Percentiles rank a stretch among this genome's conserved stretches.
phyloP scores from a whole-genome alignment of 208 protist species.

The Acanthamoeba castellanii region DNA sequence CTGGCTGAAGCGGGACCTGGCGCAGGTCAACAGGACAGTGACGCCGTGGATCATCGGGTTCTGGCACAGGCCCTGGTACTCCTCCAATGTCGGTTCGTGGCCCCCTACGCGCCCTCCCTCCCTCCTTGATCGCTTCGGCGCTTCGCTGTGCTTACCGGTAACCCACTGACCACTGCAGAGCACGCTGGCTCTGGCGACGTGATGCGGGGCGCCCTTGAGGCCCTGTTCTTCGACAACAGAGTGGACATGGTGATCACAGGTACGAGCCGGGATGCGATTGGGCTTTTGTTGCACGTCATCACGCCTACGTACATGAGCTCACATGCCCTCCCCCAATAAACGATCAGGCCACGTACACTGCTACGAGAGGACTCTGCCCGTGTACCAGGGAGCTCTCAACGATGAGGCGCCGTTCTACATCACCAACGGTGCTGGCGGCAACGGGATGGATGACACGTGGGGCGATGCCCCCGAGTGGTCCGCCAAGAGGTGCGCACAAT shows the following conservation, averaged over 20 bases:
- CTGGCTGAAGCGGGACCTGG: constrained; percentile 44
- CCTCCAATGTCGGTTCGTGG: neutral
- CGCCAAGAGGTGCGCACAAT: neutral
- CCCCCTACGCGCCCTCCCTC: neutral
- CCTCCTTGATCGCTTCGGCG: neutral
- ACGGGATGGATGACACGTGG: neutral
- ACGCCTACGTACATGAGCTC: too few relatives aligned
- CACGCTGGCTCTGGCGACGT: neutral
- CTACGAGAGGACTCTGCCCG: neutral
- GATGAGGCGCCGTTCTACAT: constrained; percentile 42
- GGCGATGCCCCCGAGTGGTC: neutral
- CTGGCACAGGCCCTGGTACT: constrained; percentile 54
- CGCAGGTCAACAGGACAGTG: neutral
- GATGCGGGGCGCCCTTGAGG: constrained; percentile 1
- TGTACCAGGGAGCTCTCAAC: neutral
- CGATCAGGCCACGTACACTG: neutral
- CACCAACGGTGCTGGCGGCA: constrained; percentile 53
- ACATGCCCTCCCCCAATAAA: too few relatives aligned
- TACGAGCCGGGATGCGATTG: too few relatives aligned
- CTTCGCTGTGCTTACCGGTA: neutral
- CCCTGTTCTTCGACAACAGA: constrained; percentile 22
- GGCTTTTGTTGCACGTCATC: too few relatives aligned
- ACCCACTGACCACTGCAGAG: neutral
- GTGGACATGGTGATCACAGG: constrained; percentile 51
- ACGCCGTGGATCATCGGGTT: constrained; percentile 62